phyloP scores from a whole-genome alignment of 345 rosid species.

The Salix purpurea region DNA sequence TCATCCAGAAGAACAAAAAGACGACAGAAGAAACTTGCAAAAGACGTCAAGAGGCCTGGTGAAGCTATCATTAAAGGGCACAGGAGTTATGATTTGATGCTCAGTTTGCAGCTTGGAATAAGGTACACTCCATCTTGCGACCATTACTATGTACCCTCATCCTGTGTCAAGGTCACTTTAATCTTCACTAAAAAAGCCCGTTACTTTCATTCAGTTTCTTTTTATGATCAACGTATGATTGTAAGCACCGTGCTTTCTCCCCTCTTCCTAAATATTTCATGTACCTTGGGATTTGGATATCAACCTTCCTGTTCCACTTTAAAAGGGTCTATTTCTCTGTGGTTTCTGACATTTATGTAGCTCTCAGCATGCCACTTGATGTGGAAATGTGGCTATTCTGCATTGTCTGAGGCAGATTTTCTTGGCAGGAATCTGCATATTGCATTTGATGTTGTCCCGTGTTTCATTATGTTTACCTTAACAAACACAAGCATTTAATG shows the following conservation, averaged over 20 bases:
- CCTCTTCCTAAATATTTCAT: background rate
- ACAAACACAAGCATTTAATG: background rate
- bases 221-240: background rate
- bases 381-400: too few species aligned
- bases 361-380: too few species aligned
- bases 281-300: background rate
- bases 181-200: too few species aligned
- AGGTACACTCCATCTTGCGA: slow-evolving; percentile 37
- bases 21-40: slow-evolving; percentile 59
- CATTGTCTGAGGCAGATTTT: background rate
- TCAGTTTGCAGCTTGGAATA: slow-evolving; percentile 92
- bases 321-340: too few species aligned
- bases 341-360: too few species aligned
- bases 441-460: background rate
- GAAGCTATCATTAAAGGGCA: slow-evolving; percentile 96
- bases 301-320: too few species aligned
- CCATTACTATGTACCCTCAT: background rate
- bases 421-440: background rate
- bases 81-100: slow-evolving; percentile 94
- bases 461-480: slow-evolving; percentile 10
- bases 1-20: slow-evolving; percentile 74
- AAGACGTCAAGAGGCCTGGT: slow-evolving; percentile 86
- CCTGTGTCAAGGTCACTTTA: too few species aligned
- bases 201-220: too few species aligned
- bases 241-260: background rate